Evolutionary conservation across 2,329 filamentous ascomycete genomes (phyloP), one percentile per base, ranked within the genome.

Genomic region (Sphaceloma murrayae): DNA sequence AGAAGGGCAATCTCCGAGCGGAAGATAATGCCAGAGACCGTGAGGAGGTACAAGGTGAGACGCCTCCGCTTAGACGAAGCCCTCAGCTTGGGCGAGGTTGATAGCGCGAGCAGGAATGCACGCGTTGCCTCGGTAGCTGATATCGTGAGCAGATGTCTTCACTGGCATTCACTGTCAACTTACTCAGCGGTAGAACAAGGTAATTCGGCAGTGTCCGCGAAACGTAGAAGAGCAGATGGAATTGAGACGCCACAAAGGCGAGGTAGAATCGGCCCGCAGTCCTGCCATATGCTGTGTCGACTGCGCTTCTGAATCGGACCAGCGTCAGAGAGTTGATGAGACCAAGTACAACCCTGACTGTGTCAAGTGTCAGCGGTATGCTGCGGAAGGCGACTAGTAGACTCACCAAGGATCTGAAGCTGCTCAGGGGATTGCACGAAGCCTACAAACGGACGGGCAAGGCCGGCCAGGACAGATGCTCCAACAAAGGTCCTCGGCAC

Each of bases 141-240:
- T 2, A 13, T 8, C 5, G 39, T 46, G 22, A 84, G 50, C 32
- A n/a, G n/a, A n/a, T n/a, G n/a, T n/a, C n/a, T n/a, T n/a, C 17
- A 21, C 13, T 19, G 24, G 8, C 16, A 4, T 17, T 16, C 9
- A 40, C 11, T 36, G 13, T 5, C 22, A 4, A 71, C 80, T 63
- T 69, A 89, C 82, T 85, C 47, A 95, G 66, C 7, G 78, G 77
- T 66, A 96, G 91, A 14, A 91, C 88, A 64, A 95, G 94, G 82
- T 93, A 94, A 61, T 98, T 98, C 2, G 91, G 91, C 52, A 98
- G 67, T 2, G 87, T 91, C 49, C 91, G 74, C 11, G 87, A 91
- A 10, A 88, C 82, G 67, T 98, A 98, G 64, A 86, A 98, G 49
- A 91, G 73, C 49, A 94, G 67, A 64, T 98, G 91, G 58, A 98